These are phyloP conservation scores for Theileria annulata DNA, from an alignment of 169 alveolate genomes.

Conservation along the genomic window DNA sequence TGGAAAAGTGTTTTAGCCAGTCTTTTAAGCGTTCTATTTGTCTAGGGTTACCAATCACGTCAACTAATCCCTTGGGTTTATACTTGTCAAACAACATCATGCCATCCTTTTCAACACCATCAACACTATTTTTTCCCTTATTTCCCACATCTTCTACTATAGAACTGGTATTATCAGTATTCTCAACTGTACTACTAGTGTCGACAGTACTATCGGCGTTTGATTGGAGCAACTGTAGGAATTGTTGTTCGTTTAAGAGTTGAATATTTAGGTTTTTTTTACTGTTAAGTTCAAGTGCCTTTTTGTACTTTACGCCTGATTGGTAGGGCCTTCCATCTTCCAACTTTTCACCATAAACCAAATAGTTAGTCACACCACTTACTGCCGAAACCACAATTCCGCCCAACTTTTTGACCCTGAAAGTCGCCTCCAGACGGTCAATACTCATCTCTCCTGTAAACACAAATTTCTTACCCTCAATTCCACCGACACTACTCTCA, in stretches of 20 bases:
- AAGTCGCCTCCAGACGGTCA: constrained; percentile 77
- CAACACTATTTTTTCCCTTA: not conserved
- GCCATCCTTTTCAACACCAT: not conserved
- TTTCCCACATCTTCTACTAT: not conserved
- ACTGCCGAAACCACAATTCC: constrained; percentile 89
- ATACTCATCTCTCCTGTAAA: constrained; percentile 84
- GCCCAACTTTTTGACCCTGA: constrained; percentile 82
- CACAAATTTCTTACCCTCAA: constrained; percentile 78
- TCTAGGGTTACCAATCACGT: constrained; percentile 90
- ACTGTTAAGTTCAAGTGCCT: constrained; percentile 74
- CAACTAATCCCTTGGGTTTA: constrained; percentile 87
- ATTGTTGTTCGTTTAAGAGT: constrained; percentile 79
- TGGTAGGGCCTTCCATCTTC: constrained; percentile 93
- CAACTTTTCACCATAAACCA: constrained; percentile 88
- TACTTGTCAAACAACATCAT: constrained; percentile 81
- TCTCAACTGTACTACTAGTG: not conserved
- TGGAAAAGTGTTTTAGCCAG: constrained; percentile 94
- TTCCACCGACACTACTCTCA: not conserved
- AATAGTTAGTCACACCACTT: constrained; percentile 85
- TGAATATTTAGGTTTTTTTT: constrained; percentile 55
- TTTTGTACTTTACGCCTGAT: constrained; percentile 88
- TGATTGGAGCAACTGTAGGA: constrained; percentile 69
- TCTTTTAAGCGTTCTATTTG: constrained; percentile 81
- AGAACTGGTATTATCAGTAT: not conserved
- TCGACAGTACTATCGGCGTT: constrained; percentile 22